Percentiles rank a stretch among this genome's conserved stretches.
Evolutionary conservation across 805 yeast species (phyloP).

Genomic region (Wickerhamiella allomyrinae): DNA sequence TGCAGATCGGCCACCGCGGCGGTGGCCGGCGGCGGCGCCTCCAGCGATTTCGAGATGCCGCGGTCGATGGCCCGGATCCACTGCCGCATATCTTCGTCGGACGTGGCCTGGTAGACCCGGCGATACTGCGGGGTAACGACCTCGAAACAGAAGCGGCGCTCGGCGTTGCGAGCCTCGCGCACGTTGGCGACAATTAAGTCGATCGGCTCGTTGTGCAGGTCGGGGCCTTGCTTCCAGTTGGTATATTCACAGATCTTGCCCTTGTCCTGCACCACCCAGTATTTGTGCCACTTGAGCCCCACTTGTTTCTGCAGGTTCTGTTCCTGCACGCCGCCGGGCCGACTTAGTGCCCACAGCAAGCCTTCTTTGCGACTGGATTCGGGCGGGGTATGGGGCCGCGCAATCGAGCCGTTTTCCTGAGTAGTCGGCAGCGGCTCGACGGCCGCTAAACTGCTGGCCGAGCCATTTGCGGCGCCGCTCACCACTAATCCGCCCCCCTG

Average conservation of each 20-base stretch:
- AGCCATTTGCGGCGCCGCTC: not conserved
- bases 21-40: not conserved
- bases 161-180: slow-evolving; percentile 31
- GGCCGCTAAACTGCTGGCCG: not conserved
- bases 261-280: slow-evolving; percentile 64
- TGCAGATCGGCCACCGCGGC: not conserved
- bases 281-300: slow-evolving; percentile 58
- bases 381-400: not conserved
- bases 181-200: slow-evolving; percentile 55
- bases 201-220: slow-evolving; percentile 49
- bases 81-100: slow-evolving; percentile 46
- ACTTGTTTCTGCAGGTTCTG: slow-evolving; percentile 23
- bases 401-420: not conserved
- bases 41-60: slow-evolving; percentile 28
- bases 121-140: slow-evolving; percentile 57
- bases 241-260: slow-evolving; percentile 57
- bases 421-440: not conserved
- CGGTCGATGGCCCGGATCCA: slow-evolving; percentile 56
- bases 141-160: slow-evolving; percentile 51
- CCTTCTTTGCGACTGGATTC: slow-evolving; percentile 27
- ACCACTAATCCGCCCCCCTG: not conserved
- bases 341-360: slow-evolving; percentile 30
- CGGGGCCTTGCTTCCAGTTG: slow-evolving; percentile 64
- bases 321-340: slow-evolving; percentile 25
- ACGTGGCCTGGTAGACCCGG: slow-evolving; percentile 61